These are phyloP conservation scores for Citrus australasica DNA, from an alignment of 345 rosid species.

Conservation along the genomic window DNA sequence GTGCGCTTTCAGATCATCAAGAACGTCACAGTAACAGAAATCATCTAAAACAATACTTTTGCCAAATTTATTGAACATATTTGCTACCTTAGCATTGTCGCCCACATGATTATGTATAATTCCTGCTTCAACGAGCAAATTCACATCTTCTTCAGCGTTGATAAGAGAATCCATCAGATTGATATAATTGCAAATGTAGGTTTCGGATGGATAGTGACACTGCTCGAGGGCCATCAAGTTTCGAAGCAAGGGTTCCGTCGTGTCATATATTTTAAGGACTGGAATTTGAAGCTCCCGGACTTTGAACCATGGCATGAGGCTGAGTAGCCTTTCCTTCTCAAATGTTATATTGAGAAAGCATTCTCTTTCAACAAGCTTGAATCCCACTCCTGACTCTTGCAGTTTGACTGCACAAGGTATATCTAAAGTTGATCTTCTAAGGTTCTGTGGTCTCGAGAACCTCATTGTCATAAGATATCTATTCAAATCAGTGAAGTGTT, in stretches of 20 bases:
- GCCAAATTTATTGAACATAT: background rate
- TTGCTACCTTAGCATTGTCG: background rate
- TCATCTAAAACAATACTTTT: rapidly evolving
- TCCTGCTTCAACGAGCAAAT: background rate
- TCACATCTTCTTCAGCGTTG: background rate
- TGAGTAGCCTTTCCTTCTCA: background rate
- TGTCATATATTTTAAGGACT: rapidly evolving
- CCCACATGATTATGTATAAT: background rate
- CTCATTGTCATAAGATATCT: background rate
- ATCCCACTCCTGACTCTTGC: background rate
- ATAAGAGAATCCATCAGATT: background rate
- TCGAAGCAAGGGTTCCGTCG: background rate
- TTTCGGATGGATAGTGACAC: background rate
- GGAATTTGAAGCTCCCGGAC: background rate
- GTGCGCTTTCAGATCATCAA: background rate
- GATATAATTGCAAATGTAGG: background rate
- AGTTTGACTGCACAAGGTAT: background rate
- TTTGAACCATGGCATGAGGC: too few relatives aligned
- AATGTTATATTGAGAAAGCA: background rate
- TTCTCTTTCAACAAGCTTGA: background rate
- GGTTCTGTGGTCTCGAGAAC: rapidly evolving
- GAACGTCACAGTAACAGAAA: background rate
- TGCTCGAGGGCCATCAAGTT: background rate
- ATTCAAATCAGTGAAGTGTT: background rate
- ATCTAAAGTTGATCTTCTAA: background rate